Conservation (phyloP, 83 land plant genomes). For the Larix sibirica region DNA sequence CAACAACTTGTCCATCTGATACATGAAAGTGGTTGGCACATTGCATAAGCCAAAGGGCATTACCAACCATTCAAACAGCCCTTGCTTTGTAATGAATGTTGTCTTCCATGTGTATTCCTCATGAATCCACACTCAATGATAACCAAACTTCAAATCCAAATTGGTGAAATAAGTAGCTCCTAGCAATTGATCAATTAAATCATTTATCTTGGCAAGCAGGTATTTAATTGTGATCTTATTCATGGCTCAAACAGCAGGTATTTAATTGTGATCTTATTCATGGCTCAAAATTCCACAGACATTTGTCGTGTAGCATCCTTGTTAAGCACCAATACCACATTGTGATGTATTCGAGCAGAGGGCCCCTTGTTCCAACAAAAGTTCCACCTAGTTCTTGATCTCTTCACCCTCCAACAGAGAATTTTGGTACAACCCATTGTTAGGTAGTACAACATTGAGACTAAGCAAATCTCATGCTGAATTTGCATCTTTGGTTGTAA, state of each 20-base stretch:
- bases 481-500: too few relatives aligned
- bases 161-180: background rate
- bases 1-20: background rate
- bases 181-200: background rate
- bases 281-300: background rate
- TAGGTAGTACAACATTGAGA: too few relatives aligned
- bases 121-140: background rate
- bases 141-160: background rate
- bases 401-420: too few relatives aligned
- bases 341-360: too few relatives aligned
- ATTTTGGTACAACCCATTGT: too few relatives aligned
- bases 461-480: too few relatives aligned
- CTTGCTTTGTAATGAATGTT: background rate
- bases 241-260: background rate
- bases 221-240: background rate
- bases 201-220: background rate
- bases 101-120: background rate
- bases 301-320: background rate
- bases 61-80: background rate
- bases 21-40: background rate
- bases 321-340: too few relatives aligned
- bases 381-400: too few relatives aligned
- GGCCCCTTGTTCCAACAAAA: too few relatives aligned
- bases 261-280: background rate
- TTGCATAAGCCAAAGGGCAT: background rate